Evolutionary conservation across 2,329 filamentous ascomycete genomes (phyloP).

Genomic region (Cordyceps cateniannulata): DNA sequence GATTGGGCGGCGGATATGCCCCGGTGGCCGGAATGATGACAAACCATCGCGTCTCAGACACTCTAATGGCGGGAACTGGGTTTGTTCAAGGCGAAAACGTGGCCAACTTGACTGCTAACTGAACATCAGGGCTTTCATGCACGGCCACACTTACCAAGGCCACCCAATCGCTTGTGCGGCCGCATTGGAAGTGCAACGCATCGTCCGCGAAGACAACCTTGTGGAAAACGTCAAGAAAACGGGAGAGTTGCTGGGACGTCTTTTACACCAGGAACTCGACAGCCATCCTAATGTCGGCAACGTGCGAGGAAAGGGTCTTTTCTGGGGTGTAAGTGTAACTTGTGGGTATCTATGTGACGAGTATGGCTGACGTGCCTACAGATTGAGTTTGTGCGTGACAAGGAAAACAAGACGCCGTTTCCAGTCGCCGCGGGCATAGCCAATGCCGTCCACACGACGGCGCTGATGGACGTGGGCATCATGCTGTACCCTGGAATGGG

Average conservation of each 20-base stretch:
- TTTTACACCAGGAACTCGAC: conserved; percentile 19
- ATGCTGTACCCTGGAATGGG: conserved; percentile 36
- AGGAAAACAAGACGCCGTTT: conserved; percentile 22
- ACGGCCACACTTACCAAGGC: conserved; percentile 22
- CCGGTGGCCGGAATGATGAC: conserved; percentile 56
- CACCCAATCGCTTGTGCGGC: conserved; percentile 23
- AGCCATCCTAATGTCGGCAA: conserved; percentile 23
- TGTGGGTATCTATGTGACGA: neutral
- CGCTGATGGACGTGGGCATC: conserved; percentile 38
- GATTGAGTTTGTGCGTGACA: conserved; percentile 24
- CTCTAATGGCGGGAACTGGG: conserved; percentile 29
- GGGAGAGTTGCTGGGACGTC: conserved; percentile 13
- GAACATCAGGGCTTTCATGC: conserved; percentile 14
- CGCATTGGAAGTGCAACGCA: conserved; percentile 27
- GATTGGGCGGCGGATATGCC: conserved; percentile 56
- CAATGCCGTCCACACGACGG: conserved; percentile 24
- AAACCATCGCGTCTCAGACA: conserved; percentile 42
- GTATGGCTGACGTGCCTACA: conserved; percentile 4
- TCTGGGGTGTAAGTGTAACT: conserved; percentile 21
- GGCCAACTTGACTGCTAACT: conserved; percentile 9
- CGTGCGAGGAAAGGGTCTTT: conserved; percentile 24
- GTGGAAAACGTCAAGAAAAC: conserved; percentile 16
- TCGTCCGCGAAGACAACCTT: conserved; percentile 36
- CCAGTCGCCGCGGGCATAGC: conserved; percentile 24
- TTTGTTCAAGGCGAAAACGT: neutral